phyloP scores from a whole-genome alignment of 352 stramenopile species.

The Phytophthora pseudosyringae region DNA sequence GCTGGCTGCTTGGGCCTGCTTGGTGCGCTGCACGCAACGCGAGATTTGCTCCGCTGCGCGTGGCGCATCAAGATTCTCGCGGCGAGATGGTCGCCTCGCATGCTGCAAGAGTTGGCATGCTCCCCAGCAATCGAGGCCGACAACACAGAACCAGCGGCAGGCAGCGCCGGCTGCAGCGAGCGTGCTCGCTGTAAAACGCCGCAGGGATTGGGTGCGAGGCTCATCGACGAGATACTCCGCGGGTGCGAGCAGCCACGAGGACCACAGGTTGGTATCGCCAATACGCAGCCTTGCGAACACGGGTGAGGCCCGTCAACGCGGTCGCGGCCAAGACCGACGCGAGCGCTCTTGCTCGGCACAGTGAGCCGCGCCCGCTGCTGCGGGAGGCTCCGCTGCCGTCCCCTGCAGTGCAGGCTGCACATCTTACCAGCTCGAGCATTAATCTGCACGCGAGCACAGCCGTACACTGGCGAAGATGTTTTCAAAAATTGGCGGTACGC shows the following conservation, averaged over 20 bases:
- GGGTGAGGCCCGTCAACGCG: too few species aligned
- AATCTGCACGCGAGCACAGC: constrained; percentile 16
- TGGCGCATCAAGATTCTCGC: constrained; percentile 7
- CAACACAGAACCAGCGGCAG: neutral
- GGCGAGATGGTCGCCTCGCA: neutral
- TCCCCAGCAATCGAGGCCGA: neutral
- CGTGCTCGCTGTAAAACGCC: neutral
- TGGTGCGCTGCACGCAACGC: constrained; percentile 7
- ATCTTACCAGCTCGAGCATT: constrained; percentile 20
- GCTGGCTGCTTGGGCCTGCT: constrained; percentile 14
- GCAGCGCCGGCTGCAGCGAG: too few species aligned
- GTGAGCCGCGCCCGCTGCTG: neutral
- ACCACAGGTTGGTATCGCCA: too few species aligned
- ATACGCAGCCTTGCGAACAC: too few species aligned
- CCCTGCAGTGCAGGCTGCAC: neutral
- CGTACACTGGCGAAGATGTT: constrained; percentile 11
- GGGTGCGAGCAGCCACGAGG: too few species aligned
- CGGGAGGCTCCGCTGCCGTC: neutral
- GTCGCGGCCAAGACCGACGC: too few species aligned
- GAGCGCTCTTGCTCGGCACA: too few species aligned
- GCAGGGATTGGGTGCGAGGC: too few species aligned
- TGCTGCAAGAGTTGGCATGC: neutral
- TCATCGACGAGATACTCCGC: too few species aligned
- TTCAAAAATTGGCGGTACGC: constrained; percentile 13
- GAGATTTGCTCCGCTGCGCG: constrained; percentile 5